Evolutionary conservation across 768 basidiomycete species (phyloP), one percentile per base, ranked within the genome.

Genomic region (Suillus subaureus): DNA sequence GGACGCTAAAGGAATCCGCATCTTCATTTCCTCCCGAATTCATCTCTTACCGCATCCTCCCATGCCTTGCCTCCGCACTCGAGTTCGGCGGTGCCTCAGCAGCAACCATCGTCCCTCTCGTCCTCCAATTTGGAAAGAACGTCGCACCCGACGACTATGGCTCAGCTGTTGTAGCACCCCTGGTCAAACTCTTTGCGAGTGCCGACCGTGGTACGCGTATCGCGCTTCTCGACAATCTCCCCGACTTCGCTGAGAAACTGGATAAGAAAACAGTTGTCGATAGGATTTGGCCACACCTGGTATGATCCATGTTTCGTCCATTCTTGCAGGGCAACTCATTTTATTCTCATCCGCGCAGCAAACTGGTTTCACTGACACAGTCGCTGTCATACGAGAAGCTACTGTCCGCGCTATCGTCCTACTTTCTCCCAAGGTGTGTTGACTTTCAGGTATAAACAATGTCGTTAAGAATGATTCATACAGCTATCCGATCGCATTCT

Each of bases 301-400:
- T 97, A 71, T 13, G 62, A 71, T 21, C 43, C n/a, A 73, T 65
- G 28, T 6, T 57, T 3, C 12, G 13, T 23, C 39, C 18, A 2
- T 7, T 13, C n/a, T 21, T 18, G 43, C n/a, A 12, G 13, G 47
- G 11, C 28, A 69, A 23, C 70, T 61, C 1, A 26, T 33, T 33
- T 35, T 1, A 31, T 26, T 7, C 1, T 40, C 16, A 18, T 31
- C 8, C 49, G 35, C 31, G 42, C 54, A 97, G 96, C 94, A 97
- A 88, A 93, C 94, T 4, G 97, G 97, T 0, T 99, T 99, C 73
- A 85, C 91, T 4, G 97, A 99, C 74, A 96, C 96, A 0, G 93
- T 99, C 2, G 89, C 96, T 1, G 83, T 98, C 55, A 93, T 99
- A 64, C 88, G 97, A 45, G 97, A 99, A 77, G 94, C 94, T 1